These are phyloP conservation scores for Rhododendron mucronatum DNA, from an alignment of 148 eudicot genomes.

Conservation along the genomic window DNA sequence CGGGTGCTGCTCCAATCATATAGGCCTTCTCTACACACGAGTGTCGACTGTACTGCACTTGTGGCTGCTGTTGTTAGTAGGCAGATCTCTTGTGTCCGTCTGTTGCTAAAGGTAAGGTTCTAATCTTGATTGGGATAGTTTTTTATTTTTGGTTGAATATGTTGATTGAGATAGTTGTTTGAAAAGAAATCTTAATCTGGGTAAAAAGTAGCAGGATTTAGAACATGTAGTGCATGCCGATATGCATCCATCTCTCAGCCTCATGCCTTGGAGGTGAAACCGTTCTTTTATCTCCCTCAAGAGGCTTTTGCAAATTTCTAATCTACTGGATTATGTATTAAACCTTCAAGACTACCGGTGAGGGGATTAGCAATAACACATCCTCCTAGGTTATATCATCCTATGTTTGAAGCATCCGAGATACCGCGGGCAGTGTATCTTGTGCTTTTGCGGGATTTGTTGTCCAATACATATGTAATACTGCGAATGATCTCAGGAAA, in stretches of 20 bases:
- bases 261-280: background rate
- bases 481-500: background rate
- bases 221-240: background rate
- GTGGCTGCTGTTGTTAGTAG: conserved; percentile 84
- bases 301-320: background rate
- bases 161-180: too few species aligned
- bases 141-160: too few species aligned
- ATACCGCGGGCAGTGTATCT: background rate
- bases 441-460: background rate
- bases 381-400: background rate
- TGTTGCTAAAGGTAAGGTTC: conserved; percentile 63
- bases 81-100: conserved; percentile 66
- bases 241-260: background rate
- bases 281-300: background rate
- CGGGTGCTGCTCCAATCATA: conserved; percentile 75
- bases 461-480: background rate
- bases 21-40: conserved; percentile 72
- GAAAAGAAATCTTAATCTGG: background rate
- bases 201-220: background rate
- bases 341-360: background rate
- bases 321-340: background rate
- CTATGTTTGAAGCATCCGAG: background rate
- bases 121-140: background rate
- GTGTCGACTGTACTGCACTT: conserved; percentile 64
- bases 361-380: background rate